Evolutionary conservation across 2,329 filamentous ascomycete species (phyloP), one percentile per base, ranked within the genome.

Genomic region (Teratosphaeriaceae sp.): DNA sequence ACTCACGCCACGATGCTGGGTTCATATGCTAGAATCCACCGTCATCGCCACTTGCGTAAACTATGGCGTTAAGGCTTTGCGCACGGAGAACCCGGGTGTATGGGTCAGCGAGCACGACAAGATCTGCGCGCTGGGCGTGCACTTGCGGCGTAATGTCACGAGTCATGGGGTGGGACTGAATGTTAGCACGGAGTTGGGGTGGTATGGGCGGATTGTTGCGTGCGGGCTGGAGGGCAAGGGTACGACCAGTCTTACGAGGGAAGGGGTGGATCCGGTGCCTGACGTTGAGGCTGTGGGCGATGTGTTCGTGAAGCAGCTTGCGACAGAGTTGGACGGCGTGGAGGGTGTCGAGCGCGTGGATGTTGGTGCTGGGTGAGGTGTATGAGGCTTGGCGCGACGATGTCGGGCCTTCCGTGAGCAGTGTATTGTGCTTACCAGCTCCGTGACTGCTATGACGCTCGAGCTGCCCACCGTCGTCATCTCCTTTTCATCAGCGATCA

Each of bases 51-150:
- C 82, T 0, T 77, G 92, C 22, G 63, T 57, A 0, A 36, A 44
- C 2, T 87, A 80, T 53, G 76, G 75, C 0, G 70, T 96, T 13
- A 52, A 68, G 3, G 80, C 78, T 0, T 75, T 72, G 63, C 80
- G 75, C 35, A 87, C 77, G 0, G 78, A 81, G 41, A 80, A 96
- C 61, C 88, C 89, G 2, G 90, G 90, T 0, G 87, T 96, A 13
- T 96, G 89, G 89, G 52, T 51, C 2, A 56, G 60, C 12, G 54
- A 35, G 0, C 67, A 73, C 44, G 72, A 75, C 55, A 98, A 97
- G 71, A 88, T 98, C 53, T 87, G 88, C 0, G 88, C 89, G 0
- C 70, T 97, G 31, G 92, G 92, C 1, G 87, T 98, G n/a, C 89
- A 97, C 67, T 75, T 96, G 49, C 73, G 88, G 12, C 73, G 90